Base-by-base conservation (phyloP, 2,329 filamentous ascomycete species). In the Cadophora sp. region DNA sequence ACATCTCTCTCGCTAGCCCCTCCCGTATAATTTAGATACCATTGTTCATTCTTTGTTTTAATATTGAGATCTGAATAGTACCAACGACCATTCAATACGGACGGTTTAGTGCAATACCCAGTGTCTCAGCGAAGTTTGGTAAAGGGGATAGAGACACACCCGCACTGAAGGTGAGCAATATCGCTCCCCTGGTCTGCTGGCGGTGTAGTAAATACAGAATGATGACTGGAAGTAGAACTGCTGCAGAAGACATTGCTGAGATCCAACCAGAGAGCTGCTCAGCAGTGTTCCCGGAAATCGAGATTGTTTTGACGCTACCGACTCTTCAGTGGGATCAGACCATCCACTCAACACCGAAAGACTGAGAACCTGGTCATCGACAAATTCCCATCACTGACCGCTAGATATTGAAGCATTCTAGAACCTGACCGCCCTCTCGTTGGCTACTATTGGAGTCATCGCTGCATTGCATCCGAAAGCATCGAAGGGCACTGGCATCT, bases 391-490 rank as follows among this genome's bases (percentile, higher is more conserved):
- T 58, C 30, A 53, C 45, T 51, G 59, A 59, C 55, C 51, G 41
- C 51, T n/a, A 11, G 22, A 27, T 18, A 1, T 48, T 20, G 45
- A 22, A 55, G 41, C 51, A 45, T 59, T 50, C 66, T 20, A 63
- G 53, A 67, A 41, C 41, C 55, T 69, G 68, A 68, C 63, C 68
- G 66, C 71, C 58, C 61, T 36, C 45, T 62, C 50, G 24, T 22
- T 61, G 14, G 43, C 14, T 59, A 51, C 41, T 64, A 45, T 70
- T 71, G 68, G 47, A 68, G 47, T 33, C 41, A 60, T 64, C 62
- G 41, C 50, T 70, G 68, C 71, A 74, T 70, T 63, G 50, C 68
- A 70, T 68, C 30, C 53, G 62, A 66, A 69, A 61, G 65, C 41
- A 58, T 58, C 45, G 56, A 68, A 48, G 56, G 53, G 50, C 58